Evolutionary conservation across 2,329 filamentous ascomycete genomes (phyloP), one percentile per base, ranked within the genome.

Genomic region (Neofusicoccum sp.): DNA sequence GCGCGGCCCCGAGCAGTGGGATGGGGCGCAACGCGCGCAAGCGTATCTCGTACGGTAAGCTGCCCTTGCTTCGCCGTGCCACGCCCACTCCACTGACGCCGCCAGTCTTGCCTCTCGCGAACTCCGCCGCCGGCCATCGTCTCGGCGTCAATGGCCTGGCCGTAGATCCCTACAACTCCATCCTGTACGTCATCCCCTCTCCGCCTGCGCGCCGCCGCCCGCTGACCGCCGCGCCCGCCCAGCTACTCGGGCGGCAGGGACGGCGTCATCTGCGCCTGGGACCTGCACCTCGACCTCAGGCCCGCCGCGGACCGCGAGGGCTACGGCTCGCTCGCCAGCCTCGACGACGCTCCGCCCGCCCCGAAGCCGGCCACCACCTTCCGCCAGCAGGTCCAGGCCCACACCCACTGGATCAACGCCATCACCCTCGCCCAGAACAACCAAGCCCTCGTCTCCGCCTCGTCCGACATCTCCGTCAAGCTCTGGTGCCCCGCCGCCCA

Each of bases 351-450:
- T 49, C 73, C 74, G 68, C 31, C 64, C 49, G 52, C 65, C 68
- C 8, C 41, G 62, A 28, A 65, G 69, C 76, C 78, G 56, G 77
- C 82, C 8, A 85, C 85, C 14, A 80, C 80, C 2, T 85, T 87
- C 70, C 81, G 84, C 65, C 82, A 84, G 66, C 85, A 90, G 74
- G 85, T 89, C 14, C 88, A 90, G 74, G 93, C 93, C 7, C 93
- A 97, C 76, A 97, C 92, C 56, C 92, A 96, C 77, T 97, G 93
- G 93, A 89, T 97, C 79, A 97, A 97, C 78, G 93, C 97, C 76
- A 91, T 97, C 66, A 86, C 88, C 28, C 85, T 97, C 61, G 90
- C 90, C 6, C 87, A 93, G 73, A 86, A 88, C 71, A 92, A 93
- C 71, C 83, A 87, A 16, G 90, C 91, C 28, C 83, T 97, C 54